Percentiles rank a stretch among this genome's conserved stretches.
Conservation (phyloP, 345 rosid species). For the Citrus hindsii region DNA sequence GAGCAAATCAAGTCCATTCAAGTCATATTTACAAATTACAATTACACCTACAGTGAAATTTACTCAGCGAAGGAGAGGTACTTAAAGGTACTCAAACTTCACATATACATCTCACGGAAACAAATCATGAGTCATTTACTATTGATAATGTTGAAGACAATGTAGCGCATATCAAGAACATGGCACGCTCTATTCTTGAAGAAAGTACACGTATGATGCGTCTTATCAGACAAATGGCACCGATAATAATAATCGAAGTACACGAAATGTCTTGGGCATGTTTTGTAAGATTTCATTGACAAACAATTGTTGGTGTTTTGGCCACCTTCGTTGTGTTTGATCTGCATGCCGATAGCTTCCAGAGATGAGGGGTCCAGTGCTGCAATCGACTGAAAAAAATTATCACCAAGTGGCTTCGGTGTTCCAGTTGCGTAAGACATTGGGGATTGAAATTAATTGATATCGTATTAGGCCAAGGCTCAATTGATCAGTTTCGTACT, state of each 20-base stretch:
- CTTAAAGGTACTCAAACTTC: too few species aligned
- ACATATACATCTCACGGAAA: too few species aligned
- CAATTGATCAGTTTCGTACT: not conserved
- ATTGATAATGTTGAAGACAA: too few species aligned
- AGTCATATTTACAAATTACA: too few species aligned
- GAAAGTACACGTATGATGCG: not conserved
- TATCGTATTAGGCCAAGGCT: not conserved
- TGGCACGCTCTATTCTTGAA: not conserved
- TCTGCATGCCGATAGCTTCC: not conserved
- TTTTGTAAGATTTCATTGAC: not conserved
- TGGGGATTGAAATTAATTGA: not conserved
- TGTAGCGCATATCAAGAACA: not conserved
- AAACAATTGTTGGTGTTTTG: not conserved
- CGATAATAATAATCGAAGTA: not conserved
- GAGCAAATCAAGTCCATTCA: too few species aligned
- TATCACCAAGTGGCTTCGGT: not conserved
- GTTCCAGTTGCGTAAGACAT: not conserved
- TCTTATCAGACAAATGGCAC: not conserved
- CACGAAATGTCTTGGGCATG: not conserved
- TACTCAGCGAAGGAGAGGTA: too few species aligned
- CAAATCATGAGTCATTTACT: too few species aligned
- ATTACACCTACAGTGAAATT: too few species aligned
- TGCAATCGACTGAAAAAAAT: not conserved
- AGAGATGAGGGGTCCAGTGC: not conserved
- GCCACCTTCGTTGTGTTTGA: not conserved